These are phyloP conservation scores for Suillus discolor DNA, from an alignment of 768 basidiomycete species.

Conservation along the genomic window DNA sequence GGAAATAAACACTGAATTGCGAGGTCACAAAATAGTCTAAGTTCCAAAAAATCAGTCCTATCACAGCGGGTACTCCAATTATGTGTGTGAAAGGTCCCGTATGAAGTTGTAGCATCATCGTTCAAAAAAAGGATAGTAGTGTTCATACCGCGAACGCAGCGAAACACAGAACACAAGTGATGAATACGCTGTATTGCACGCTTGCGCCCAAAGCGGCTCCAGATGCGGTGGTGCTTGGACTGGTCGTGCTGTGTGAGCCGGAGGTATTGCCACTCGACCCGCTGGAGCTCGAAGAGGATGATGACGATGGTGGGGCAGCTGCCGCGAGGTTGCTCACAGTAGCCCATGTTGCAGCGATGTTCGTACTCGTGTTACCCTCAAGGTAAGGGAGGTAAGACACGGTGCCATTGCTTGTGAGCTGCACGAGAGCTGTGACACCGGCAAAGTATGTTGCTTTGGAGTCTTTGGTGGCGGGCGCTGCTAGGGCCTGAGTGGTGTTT, in stretches of 20 bases:
- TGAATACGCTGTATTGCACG: neutral
- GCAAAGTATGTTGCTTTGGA: slow-evolving; percentile 65
- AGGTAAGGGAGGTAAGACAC: slow-evolving; percentile 64
- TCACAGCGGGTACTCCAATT: neutral
- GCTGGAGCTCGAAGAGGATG: slow-evolving; percentile 17
- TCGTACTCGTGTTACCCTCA: slow-evolving; percentile 43
- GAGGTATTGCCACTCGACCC: slow-evolving; percentile 18
- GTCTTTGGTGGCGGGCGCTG: slow-evolving; percentile 64
- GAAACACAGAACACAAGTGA: neutral
- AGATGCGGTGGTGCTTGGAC: slow-evolving; percentile 17
- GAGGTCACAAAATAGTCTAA: neutral
- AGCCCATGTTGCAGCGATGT: slow-evolving; percentile 52
- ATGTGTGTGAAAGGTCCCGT: neutral
- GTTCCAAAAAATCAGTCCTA: neutral
- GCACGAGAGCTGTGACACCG: slow-evolving; percentile 60
- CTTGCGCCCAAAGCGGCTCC: neutral
- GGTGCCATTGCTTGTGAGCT: slow-evolving; percentile 62
- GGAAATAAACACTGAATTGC: neutral
- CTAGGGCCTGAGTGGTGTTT: slow-evolving; percentile 64
- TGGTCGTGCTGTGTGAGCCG: slow-evolving; percentile 18
- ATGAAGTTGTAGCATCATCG: neutral
- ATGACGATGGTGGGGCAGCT: slow-evolving; percentile 39
- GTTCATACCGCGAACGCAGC: neutral
- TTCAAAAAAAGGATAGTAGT: neutral
- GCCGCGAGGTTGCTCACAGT: slow-evolving; percentile 45